Evolutionary conservation across 2,329 filamentous ascomycete species (phyloP), one percentile per base, ranked within the genome.

Genomic region (Fusarium luffae): DNA sequence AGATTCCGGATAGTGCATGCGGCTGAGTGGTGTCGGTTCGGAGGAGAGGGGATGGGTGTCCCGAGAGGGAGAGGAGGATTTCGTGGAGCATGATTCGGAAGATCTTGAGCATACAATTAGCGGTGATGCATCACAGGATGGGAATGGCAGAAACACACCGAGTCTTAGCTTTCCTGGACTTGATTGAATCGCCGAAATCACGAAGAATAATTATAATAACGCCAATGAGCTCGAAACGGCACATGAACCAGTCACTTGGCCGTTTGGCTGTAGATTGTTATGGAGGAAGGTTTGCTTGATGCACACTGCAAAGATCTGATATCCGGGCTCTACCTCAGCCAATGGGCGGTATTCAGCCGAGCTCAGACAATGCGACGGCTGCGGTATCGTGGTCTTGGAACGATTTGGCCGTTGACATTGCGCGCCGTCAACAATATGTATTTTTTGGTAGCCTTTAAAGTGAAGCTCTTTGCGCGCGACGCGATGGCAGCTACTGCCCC

Each of bases 11-110:
- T 75, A 81, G 75, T 55, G 84, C 78, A 74, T 81, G 80, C 76
- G 82, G 78, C 70, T 82, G 83, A 74, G 84, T 80, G 74, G 81
- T 76, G 74, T 83, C 78, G 73, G 82, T 78, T 79, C 88, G 87
- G 83, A 98, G 92, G 77, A 98, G 88, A 72, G 94, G 92, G 70
- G 95, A 98, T 70, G 93, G 92, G 82, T 98, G 93, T 73, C 96
- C 95, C 76, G 94, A 97, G 81, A 98, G 90, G 80, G 94, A 95
- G 81, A 99, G 91, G 81, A 98, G 90, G 83, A 99, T 93, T 86
- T 99, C 96, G 88, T 98, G 96, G 80, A 99, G 92, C 96, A 99
- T 99, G 72, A 21, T 63, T 54, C 59, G 37, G 48, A 52, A 34
- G 63, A 54, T 54, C 68, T 74, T 54, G 52, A 21, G 13, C 12